Evolutionary conservation across 768 basidiomycete genomes (phyloP), one percentile per base, ranked within the genome.

Genomic region (Lactarius vividus): DNA sequence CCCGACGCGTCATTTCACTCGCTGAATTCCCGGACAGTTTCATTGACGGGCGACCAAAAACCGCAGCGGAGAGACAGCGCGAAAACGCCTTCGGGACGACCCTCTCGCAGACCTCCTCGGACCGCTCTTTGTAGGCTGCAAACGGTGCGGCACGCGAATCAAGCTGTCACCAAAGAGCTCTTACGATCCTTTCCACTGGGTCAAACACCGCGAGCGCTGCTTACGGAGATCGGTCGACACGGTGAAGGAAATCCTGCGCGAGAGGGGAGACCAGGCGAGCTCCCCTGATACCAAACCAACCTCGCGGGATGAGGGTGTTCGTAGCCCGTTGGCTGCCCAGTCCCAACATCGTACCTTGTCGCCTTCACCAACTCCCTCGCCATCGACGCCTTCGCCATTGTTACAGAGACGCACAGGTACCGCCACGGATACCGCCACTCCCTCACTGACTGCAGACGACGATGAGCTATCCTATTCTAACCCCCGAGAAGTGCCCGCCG

Each of bases 131-230:
- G 64, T 70, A 20, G 52, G 62, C 52, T 70, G 70, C 57, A 69
- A 29, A 26, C 64, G 67, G 28, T 70, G 70, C n/a, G 68, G 69
- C 33, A 66, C 58, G 15, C 61, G 59, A 33, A 70, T 70, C 59
- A 70, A 70, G 55, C 68, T 70, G 33, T 70, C 70, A 4, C 64
- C 67, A 0, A 70, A 70, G 23, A 69, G 68, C 62, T 61, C 55
- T 4, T 70, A 62, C 33, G 70, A 70, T 56, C 68, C 63, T 4
- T 70, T 70, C 40, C 70, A 70, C 49, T 70, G 70, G 70, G 59
- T 61, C 1, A 69, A 70, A 46, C 70, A 70, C 44, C 70, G 70
- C 16, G 68, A 69, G 13, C 70, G 70, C 16, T 70, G 70, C 42
- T 52, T 70, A 20, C 61, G 67, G n/a, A 67, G 69, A 40, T 59